These are phyloP conservation scores for Tubosaeta brunneosetosa DNA, from an alignment of 768 basidiomycete species.

Conservation along the genomic window DNA sequence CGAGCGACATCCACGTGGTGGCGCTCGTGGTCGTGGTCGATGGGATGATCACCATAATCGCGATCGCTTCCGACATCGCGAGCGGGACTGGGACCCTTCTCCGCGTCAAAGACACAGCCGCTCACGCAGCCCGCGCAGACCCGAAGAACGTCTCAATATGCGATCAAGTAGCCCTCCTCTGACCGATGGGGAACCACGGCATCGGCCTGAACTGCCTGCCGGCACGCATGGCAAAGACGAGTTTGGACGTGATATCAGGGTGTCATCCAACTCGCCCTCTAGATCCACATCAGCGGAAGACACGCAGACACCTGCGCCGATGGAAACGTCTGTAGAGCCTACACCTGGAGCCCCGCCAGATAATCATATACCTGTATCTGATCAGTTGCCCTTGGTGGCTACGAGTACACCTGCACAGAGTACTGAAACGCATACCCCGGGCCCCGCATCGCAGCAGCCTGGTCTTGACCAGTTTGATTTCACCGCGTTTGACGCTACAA, in stretches of 20 bases:
- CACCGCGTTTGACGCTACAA: slow-evolving; percentile 67
- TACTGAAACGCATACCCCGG: slow-evolving; percentile 27
- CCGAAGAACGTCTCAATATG: slow-evolving; percentile 44
- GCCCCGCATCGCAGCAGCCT: slow-evolving; percentile 36
- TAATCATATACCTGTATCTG: slow-evolving; percentile 44
- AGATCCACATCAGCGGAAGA: slow-evolving; percentile 25
- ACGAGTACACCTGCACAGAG: slow-evolving; percentile 54
- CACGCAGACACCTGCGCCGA: slow-evolving; percentile 26
- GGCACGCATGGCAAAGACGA: slow-evolving; percentile 64
- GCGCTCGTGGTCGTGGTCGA: slow-evolving; percentile 58
- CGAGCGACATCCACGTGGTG: slow-evolving; percentile 49
- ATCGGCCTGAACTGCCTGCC: slow-evolving; percentile 24
- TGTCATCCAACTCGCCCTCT: slow-evolving; percentile 39
- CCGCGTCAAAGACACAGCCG: slow-evolving; percentile 56
- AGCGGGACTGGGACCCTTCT: slow-evolving; percentile 35
- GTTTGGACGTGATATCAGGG: slow-evolving; percentile 78
- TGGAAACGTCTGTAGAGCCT: slow-evolving; percentile 38
- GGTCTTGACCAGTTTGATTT: slow-evolving; percentile 70
- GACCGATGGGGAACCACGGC: slow-evolving; percentile 26
- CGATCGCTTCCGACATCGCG: slow-evolving; percentile 42
- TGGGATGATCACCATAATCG: slow-evolving; percentile 56
- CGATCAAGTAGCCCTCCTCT: slow-evolving; percentile 59
- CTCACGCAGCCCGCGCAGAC: slow-evolving; percentile 71
- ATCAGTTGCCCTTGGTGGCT: slow-evolving; percentile 42
- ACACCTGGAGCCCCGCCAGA: slow-evolving; percentile 42